Conservation (phyloP, 208 protist genomes). For the Trypanosoma brucei region DNA sequence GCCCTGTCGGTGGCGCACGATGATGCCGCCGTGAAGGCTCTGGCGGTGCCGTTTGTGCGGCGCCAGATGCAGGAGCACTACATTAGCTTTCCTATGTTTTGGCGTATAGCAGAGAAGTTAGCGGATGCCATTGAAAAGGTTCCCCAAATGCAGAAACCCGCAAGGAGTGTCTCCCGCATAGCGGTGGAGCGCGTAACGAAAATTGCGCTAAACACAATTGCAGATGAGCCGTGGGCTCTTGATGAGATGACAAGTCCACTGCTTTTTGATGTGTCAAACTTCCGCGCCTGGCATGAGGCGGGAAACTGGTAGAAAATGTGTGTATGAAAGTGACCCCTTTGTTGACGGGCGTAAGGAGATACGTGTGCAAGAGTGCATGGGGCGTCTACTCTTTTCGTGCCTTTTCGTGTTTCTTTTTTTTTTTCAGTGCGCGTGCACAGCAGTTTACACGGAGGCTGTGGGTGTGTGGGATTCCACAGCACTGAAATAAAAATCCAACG, state of each 20-base stretch:
- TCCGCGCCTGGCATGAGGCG: constrained; percentile 86
- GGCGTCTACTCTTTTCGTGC: too few species aligned
- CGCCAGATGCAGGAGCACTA: constrained; percentile 74
- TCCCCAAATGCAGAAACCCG: constrained; percentile 36
- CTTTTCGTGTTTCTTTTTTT: too few species aligned
- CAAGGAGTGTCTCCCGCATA: constrained; percentile 43
- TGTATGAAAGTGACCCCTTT: neutral
- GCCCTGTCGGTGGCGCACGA: constrained; percentile 68
- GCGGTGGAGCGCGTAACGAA: constrained; percentile 84
- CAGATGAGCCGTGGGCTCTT: constrained; percentile 78
- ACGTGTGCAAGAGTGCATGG: too few species aligned
- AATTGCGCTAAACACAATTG: constrained; percentile 83
- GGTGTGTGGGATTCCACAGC: too few species aligned
- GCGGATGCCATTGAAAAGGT: constrained; percentile 47
- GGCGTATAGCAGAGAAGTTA: constrained; percentile 82
- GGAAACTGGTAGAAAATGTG: constrained; percentile 68
- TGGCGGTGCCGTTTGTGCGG: constrained; percentile 66
- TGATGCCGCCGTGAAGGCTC: constrained; percentile 47
- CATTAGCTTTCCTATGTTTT: constrained; percentile 82
- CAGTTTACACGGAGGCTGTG: too few species aligned
- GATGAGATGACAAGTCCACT: constrained; percentile 69
- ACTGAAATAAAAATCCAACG: too few species aligned
- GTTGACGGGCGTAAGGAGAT: too few species aligned
- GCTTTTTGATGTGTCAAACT: constrained; percentile 70
- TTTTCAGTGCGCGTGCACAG: too few species aligned